Base-by-base conservation (phyloP, 2,329 filamentous ascomycete species). In the Colletotrichum destructivum region DNA sequence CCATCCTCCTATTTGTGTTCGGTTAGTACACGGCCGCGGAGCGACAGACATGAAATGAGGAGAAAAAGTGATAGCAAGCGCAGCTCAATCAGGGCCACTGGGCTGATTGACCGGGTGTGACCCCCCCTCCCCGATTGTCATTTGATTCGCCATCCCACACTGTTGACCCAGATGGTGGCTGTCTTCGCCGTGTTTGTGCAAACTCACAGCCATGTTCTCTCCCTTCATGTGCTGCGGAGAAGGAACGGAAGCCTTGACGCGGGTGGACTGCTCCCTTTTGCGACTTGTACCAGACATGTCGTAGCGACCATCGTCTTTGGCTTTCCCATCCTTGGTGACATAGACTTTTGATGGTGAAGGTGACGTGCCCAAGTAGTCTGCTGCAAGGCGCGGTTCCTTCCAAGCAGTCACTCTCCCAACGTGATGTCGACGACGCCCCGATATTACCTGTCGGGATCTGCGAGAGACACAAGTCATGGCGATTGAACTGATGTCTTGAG, bases 1-100 rank as follows among this genome's bases (percentile, higher is more conserved):
- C 88, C 86, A 73, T 98, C 96, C 85, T 98, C 96, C 95, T 98
- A 82, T 51, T 47, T 26, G 18, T 64, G 40, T 26, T 21, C 15
- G 55, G 38, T 73, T 42, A 62, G 55, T 21, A 44, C 42, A 66
- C 18, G 21, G 5, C 38, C 23, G 13, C 15, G 18, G 4, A 12
- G 15, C 21, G 40, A n/a, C 42, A 64, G 16, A 40, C n/a, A 55
- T 52, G 15, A 26, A 2, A 60, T 46, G 15, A 31, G 1, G 52
- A 23, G 12, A 11, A 54, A 26, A 13, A 8, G 5, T 47, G 13
- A 72, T 57, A 26, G 23, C 23, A 51, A 55, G 40, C 18, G 15
- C 31, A 63, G 9, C 4, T 40, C 18, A 15, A 16, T 49, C 44
- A 26, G 46, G 16, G 71, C 68, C 68, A 46, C 68, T 72, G 52